Percentiles rank a stretch among this genome's conserved stretches.
Evolutionary conservation across 331 rosid genomes (phyloP).

Genomic region (Malus hybrid): DNA sequence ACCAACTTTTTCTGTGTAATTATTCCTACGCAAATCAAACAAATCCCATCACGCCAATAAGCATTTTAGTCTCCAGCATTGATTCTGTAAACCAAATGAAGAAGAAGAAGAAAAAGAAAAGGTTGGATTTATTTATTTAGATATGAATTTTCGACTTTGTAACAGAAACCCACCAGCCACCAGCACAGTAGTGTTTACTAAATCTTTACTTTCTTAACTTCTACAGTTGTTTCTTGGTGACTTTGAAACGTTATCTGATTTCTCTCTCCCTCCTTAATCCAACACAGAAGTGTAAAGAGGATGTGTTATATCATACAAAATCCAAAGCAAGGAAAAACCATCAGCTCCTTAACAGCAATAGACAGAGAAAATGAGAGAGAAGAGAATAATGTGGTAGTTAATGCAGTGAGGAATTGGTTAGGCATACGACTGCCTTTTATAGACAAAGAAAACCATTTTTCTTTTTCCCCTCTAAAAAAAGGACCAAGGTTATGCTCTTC

Average conservation of each 20-base stretch:
- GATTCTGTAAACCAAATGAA: not conserved
- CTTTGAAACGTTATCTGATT: constrained; percentile 6
- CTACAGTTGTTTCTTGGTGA: not conserved
- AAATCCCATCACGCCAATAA: not conserved
- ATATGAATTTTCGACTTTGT: not conserved
- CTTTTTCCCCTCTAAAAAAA: not conserved
- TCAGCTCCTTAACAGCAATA: constrained; percentile 3
- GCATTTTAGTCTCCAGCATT: not conserved
- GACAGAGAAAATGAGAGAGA: not conserved
- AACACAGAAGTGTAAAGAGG: constrained; percentile 12
- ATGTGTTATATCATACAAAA: constrained; percentile 1
- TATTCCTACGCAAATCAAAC: not conserved
- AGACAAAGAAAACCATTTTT: constrained; percentile 2
- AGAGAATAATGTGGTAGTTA: not conserved
- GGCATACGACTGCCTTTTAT: constrained; percentile 17
- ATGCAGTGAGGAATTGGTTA: constrained; percentile 1
- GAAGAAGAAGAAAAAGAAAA: not conserved
- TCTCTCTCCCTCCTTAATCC: not conserved
- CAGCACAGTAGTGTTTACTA: not conserved
- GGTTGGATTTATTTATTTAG: not conserved
- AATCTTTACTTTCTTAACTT: not conserved
- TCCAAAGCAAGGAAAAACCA: not conserved
- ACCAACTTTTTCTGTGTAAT: not conserved
- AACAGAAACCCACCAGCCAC: constrained; percentile 3
- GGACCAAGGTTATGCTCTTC: too few relatives aligned